Base-by-base conservation (phyloP, 768 basidiomycete species). In the Mycena albidolilacea region DNA sequence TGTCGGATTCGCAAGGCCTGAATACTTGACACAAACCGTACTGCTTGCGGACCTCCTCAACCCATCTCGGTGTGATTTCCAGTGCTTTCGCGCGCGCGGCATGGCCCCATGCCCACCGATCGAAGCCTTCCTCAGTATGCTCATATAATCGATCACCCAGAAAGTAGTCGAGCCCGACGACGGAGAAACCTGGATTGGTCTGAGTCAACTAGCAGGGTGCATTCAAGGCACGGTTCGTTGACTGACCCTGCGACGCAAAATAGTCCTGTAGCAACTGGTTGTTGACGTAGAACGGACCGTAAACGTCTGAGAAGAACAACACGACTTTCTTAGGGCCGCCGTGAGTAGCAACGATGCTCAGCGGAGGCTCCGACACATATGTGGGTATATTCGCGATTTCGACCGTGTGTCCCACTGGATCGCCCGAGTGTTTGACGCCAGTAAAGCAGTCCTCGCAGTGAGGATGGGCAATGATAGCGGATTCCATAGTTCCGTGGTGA, bases 81-180 rank as follows among this genome's bases (percentile, higher is more conserved):
- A 64, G 76, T 0, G 90, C 87, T 14, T 81, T 80, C 35, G 80
- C 75, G 39, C 79, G 78, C 12, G 77, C 76, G 58, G 82, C 84
- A 1, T 69, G 74, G 21, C 85, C 79, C 90, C 90, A 92, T 0
- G 81, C 81, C 1, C 70, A 48, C 41, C 83, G 81, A 68, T 87
- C 81, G 59, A 84, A 86, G 37, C 74, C 79, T 12, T 83, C 80
- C 46, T 86, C 79, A 23, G 80, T 77, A 72, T 87, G 84, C 1
- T 76, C 66, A n/a, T 86, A 76, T 0, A 92, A 75, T 12, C 87
- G 83, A 65, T 91, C 89, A 8, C 91, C 90, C 62, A 90, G 85
- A 80, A 93, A 91, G 79, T 91, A 92, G 72, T 92, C 92, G 52
- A 88, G 79, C 2, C 90, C 90, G 6, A 92, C 78, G 5, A 92